Conservation (phyloP, 2,329 filamentous ascomycete species). For the Fusarium sp. region DNA sequence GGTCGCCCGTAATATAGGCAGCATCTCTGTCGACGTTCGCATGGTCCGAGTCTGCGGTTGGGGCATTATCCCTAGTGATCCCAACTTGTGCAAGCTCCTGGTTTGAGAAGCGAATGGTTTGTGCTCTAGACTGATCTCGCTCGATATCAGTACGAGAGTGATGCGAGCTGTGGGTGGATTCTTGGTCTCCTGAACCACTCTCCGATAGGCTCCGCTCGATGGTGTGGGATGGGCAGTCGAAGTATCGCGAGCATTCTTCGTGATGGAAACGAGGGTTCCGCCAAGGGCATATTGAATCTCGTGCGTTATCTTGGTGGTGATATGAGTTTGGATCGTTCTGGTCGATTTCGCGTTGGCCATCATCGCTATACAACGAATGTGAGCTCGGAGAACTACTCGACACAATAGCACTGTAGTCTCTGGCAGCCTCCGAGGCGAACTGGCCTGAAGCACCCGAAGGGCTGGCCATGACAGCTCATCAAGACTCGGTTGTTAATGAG, state of each 20-base stretch:
- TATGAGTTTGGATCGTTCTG: background rate
- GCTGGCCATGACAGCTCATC: slow-evolving; percentile 42
- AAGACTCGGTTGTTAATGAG: slow-evolving; percentile 11
- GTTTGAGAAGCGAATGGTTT: slow-evolving; percentile 20
- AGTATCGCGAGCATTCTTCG: slow-evolving; percentile 56
- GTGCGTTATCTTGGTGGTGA: background rate
- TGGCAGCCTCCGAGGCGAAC: slow-evolving; percentile 25
- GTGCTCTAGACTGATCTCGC: slow-evolving; percentile 4
- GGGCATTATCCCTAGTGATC: background rate
- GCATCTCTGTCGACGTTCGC: background rate
- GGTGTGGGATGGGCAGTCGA: slow-evolving; percentile 59
- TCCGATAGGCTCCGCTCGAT: slow-evolving; percentile 49
- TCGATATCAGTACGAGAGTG: slow-evolving; percentile 5
- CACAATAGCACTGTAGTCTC: slow-evolving; percentile 20
- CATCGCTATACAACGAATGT: slow-evolving; percentile 53
- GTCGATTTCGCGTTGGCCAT: slow-evolving; percentile 14
- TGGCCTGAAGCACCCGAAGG: slow-evolving; percentile 31
- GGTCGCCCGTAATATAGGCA: background rate
- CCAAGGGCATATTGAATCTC: slow-evolving; percentile 47
- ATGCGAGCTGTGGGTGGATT: slow-evolving; percentile 19
- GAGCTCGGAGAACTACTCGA: slow-evolving; percentile 37
- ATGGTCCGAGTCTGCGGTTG: background rate
- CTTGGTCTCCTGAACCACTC: slow-evolving; percentile 35
- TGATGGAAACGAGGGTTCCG: slow-evolving; percentile 50
- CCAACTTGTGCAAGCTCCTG: slow-evolving; percentile 23